Base-by-base conservation (phyloP, 371 early-diverging fungal genomes). In the Blakeslea trispora region DNA sequence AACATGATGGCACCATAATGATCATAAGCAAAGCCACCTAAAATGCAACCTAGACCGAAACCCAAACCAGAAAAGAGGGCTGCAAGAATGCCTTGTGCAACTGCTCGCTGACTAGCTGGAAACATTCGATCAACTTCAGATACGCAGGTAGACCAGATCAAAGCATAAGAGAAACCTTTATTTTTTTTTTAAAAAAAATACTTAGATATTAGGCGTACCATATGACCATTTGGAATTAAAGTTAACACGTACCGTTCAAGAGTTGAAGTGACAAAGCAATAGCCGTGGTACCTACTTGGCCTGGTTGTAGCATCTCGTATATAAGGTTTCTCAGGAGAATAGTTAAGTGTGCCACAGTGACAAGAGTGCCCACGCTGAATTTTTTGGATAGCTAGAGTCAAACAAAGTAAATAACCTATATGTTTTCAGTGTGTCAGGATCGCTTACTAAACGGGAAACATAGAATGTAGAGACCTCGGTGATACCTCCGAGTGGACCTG, bases 81-180 rank as follows among this genome's bases (percentile, higher is more conserved):
- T 10, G 73, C 77, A 15, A 76, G 28, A 24, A 73, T 68, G 15
- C 77, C 77, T 55, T 76, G 77, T 24, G 73, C 77, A 34, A 76
- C 53, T 11, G 73, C 71, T 17, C 77, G 66, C 53, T 76, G 77
- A 45, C 73, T 64, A 2, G 56, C 60, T 24, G 77, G 71, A 32
- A 76, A 76, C 49, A 71, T 71, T 0, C 55, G 50, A 28, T 76
- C 77, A 0, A 73, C 77, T 59, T 76, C 71, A 32, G 66, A 64
- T 17, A 76, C 77, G 19, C 69, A 66, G 9, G 73, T 72, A 5
- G 73, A 72, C 77, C 76, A 76, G 11, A 64, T 53, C 44, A 73
- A 35, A 15, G 73, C 77, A 46, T 66, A 76, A 0, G 67, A 64
- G 32, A 71, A 59, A 32, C 59, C 56, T 58, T 11, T 32, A 2